phyloP scores from a whole-genome alignment of 305 asterid species.

The Fraxinus angustifolia region DNA sequence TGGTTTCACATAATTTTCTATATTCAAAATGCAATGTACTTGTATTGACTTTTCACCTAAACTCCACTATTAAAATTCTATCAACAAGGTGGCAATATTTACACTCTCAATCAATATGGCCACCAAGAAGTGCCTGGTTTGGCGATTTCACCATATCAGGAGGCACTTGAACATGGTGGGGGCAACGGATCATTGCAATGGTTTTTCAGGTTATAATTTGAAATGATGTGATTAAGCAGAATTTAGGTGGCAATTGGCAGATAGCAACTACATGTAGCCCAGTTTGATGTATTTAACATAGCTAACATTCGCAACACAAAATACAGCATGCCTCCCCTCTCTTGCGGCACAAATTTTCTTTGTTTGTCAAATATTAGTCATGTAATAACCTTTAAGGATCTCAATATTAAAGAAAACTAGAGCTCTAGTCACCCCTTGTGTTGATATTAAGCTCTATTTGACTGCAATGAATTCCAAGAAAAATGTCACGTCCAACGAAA shows the following conservation, averaged over 20 bases:
- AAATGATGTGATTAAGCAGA: conserved; percentile 17
- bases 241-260: conserved; percentile 19
- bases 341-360: conserved; percentile 24
- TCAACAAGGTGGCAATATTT: not conserved
- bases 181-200: conserved; percentile 14
- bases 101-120: conserved; percentile 4
- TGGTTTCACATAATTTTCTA: no score
- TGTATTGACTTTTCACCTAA: not conserved
- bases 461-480: no score
- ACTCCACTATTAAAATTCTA: not conserved
- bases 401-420: not conserved
- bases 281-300: conserved; percentile 2
- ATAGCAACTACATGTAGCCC: conserved; percentile 21
- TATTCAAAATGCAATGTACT: not conserved
- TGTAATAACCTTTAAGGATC: not conserved
- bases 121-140: conserved; percentile 19
- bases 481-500: no score
- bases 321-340: conserved; percentile 28
- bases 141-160: conserved; percentile 22
- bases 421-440: not conserved
- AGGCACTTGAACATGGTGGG: conserved; percentile 37
- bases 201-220: conserved; percentile 3
- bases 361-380: not conserved
- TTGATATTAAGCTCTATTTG: no score
- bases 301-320: not conserved